Evolutionary conservation across 345 rosid species (phyloP).

Genomic region (Acer yangbiense): DNA sequence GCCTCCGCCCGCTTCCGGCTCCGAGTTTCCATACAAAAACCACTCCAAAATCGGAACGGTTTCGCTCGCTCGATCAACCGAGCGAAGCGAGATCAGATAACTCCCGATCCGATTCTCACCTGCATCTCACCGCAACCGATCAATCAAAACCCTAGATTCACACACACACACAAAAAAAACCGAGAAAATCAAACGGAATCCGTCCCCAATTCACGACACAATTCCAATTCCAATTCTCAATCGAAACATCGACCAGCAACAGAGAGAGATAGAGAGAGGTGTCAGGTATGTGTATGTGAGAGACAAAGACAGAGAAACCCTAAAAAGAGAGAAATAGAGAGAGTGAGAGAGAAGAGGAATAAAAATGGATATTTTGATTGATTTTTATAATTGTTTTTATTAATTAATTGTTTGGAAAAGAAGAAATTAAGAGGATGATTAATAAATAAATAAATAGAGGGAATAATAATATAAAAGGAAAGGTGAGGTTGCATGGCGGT

Average conservation of each 20-base stretch:
- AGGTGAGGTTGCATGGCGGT: conserved; percentile 5
- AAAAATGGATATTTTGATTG: neutral
- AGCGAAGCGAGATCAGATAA: conserved; percentile 49
- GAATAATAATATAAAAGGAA: neutral
- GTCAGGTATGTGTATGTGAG: neutral
- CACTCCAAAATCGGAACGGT: conserved; percentile 38
- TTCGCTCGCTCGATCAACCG: conserved; percentile 20
- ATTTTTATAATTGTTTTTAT: neutral
- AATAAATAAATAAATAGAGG: too few relatives aligned
- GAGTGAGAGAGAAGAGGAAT: neutral
- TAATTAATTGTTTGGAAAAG: neutral
- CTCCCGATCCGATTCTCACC: conserved; percentile 46
- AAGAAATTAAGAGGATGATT: neutral
- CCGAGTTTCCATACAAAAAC: conserved; percentile 99
- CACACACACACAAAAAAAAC: neutral
- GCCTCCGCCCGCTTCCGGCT: conserved; percentile 99
- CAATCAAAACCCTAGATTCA: conserved; percentile 24
- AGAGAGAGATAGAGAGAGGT: neutral
- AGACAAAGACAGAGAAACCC: neutral
- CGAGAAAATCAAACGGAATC: too few relatives aligned
- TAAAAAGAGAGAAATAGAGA: neutral
- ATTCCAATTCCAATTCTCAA: neutral
- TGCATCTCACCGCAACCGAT: conserved; percentile 46
- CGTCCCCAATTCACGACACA: neutral
- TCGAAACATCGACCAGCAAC: neutral